Conservation (phyloP, 2,329 filamentous ascomycete species). For the Diaporthe velutina region DNA sequence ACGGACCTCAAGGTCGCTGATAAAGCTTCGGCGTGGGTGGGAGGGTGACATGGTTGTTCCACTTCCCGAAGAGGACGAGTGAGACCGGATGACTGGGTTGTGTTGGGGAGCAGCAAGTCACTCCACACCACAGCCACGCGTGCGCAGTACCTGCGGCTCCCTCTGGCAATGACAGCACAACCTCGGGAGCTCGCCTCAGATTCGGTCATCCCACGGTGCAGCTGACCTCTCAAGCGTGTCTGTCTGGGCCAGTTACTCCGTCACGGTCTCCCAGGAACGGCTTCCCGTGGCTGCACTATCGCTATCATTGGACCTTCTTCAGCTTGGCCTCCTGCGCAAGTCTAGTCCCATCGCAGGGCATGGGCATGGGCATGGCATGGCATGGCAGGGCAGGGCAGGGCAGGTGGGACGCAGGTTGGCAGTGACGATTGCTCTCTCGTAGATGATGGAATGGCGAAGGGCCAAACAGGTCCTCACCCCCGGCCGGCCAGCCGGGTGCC, state of each 20-base stretch:
- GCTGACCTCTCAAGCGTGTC: constrained; percentile 23
- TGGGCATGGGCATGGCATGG: not conserved
- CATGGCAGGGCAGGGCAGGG: not conserved
- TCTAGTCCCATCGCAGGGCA: not conserved
- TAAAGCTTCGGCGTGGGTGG: constrained; percentile 24
- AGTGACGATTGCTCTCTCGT: constrained; percentile 20
- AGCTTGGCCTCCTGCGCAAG: constrained; percentile 27
- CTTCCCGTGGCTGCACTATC: constrained; percentile 23
- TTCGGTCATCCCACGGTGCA: constrained; percentile 28
- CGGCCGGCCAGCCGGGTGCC: constrained; percentile 21
- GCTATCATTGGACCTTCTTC: constrained; percentile 13
- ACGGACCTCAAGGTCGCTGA: constrained; percentile 29
- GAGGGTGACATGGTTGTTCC: constrained; percentile 27
- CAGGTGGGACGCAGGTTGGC: not conserved
- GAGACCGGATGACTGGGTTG: constrained; percentile 15
- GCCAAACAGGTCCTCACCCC: constrained; percentile 23
- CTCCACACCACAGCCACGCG: not conserved
- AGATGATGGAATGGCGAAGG: constrained; percentile 20
- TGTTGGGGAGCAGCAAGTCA: constrained; percentile 17
- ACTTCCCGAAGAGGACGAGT: constrained; percentile 17
- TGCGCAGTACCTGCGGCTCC: constrained; percentile 14
- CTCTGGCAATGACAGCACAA: constrained; percentile 11
- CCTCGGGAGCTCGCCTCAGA: constrained; percentile 31
- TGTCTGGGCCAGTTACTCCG: constrained; percentile 4
- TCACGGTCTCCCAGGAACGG: constrained; percentile 20